Percentiles rank a stretch among this genome's conserved stretches.
These are phyloP conservation scores for Rhizophagus sp. DNA, from an alignment of 192 early-diverging fungal species.

Conservation along the genomic window DNA sequence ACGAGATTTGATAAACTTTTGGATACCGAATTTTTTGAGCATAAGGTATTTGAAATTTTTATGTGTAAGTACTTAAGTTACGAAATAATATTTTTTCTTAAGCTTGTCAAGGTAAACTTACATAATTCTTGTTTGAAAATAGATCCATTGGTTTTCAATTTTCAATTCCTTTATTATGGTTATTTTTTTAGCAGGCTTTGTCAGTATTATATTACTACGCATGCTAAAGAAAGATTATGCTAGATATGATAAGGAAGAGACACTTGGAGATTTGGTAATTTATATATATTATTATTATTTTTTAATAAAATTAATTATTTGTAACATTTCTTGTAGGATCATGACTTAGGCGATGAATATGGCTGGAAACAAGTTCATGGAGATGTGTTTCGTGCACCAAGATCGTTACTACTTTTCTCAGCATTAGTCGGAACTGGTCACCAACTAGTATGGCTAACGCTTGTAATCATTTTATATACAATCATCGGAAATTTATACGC, in stretches of 20 bases:
- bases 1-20: constrained; percentile 66
- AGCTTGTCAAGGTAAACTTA: background rate
- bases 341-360: constrained; percentile 79
- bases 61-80: background rate
- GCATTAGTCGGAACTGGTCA: constrained; percentile 73
- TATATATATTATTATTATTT: background rate
- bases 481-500: constrained; percentile 59
- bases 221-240: constrained; percentile 74
- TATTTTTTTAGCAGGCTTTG: constrained; percentile 71
- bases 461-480: constrained; percentile 57
- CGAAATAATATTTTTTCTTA: background rate
- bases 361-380: constrained; percentile 90
- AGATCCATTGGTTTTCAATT: constrained; percentile 86
- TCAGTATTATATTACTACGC: constrained; percentile 72
- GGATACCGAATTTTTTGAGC: constrained; percentile 77
- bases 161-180: constrained; percentile 85
- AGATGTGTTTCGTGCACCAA: constrained; percentile 80
- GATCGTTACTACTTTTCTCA: constrained; percentile 60
- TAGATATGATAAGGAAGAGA: constrained; percentile 73
- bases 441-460: constrained; percentile 50
- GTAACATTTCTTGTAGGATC: constrained; percentile 43
- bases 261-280: constrained; percentile 65
- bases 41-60: constrained; percentile 53
- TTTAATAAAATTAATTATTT: background rate
- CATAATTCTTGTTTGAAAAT: background rate